phyloP scores from a whole-genome alignment of 345 rosid genomes.

The Ricinus communis region DNA sequence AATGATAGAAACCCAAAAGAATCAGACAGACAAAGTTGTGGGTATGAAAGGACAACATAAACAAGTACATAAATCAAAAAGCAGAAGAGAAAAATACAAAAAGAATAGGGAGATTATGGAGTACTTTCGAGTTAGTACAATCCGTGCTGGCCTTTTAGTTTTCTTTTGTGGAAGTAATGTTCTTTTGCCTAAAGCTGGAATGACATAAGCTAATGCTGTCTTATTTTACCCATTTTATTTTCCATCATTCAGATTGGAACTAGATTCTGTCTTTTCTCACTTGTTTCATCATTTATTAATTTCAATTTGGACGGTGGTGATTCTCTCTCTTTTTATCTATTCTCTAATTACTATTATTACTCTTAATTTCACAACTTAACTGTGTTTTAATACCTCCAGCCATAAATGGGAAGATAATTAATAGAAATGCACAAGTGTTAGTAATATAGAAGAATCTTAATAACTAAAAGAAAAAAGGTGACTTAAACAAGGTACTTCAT shows the following conservation, averaged over 20 bases:
- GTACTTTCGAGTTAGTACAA: constrained; percentile 14
- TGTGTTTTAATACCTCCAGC: too few species aligned
- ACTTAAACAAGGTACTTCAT: not conserved
- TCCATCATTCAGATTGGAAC: constrained; percentile 13
- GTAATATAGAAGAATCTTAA: too few species aligned
- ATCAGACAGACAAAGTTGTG: too few species aligned
- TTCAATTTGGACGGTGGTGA: too few species aligned
- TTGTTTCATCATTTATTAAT: too few species aligned
- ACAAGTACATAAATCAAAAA: not conserved
- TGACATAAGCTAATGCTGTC: not conserved
- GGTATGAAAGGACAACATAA: not conserved
- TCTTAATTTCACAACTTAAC: too few species aligned
- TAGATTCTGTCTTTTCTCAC: constrained; percentile 10
- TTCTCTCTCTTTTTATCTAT: constrained; percentile 12
- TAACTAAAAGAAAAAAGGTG: not conserved
- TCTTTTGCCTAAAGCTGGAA: not conserved
- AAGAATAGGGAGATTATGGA: not conserved
- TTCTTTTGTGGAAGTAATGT: too few species aligned
- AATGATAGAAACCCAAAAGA: too few species aligned
- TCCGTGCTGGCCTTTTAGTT: constrained; percentile 12
- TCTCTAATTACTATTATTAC: not conserved
- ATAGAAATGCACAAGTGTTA: too few species aligned
- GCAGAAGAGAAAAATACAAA: not conserved
- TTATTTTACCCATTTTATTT: not conserved
- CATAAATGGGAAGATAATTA: too few species aligned